Percentiles rank a stretch among this genome's conserved stretches.
Evolutionary conservation across 768 basidiomycete species (phyloP).

Genomic region (Tulasnella sp.): DNA sequence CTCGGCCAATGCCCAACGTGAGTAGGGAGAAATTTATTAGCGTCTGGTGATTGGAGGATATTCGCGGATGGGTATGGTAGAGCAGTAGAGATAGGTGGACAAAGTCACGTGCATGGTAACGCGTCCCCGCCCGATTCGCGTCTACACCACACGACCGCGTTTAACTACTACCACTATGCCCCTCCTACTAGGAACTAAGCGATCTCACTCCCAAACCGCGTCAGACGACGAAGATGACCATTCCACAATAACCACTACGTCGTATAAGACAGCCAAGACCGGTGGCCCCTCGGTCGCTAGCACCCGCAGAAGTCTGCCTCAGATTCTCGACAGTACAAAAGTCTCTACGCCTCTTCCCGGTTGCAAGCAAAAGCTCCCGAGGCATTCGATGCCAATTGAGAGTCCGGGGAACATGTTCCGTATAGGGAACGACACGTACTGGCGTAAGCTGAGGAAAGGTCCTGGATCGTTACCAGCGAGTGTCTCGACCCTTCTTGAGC

Average conservation of each 20-base stretch:
- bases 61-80: no score
- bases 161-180: neutral
- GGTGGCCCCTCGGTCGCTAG: neutral
- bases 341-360: neutral
- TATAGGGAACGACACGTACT: slow-evolving; percentile 10
- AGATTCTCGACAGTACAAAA: neutral
- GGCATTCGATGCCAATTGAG: slow-evolving; percentile 8
- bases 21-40: no score
- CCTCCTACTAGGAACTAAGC: slow-evolving; percentile 10
- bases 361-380: slow-evolving; percentile 6
- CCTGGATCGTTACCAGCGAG: neutral
- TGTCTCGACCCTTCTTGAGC: slow-evolving; percentile 8
- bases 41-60: no score
- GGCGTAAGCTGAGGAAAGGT: neutral
- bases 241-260: neutral
- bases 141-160: no score
- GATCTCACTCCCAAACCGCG: neutral
- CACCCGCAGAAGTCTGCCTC: neutral
- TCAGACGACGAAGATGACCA: slow-evolving; percentile 6
- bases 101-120: no score
- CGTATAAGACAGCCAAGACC: neutral
- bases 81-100: no score
- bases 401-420: slow-evolving; percentile 10
- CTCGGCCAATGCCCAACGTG: no score
- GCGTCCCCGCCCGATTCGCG: no score